Percentiles rank a stretch among this genome's conserved stretches.
Conservation (phyloP, 495 filamentous ascomycete species). For the Gamarada debralockiae region DNA sequence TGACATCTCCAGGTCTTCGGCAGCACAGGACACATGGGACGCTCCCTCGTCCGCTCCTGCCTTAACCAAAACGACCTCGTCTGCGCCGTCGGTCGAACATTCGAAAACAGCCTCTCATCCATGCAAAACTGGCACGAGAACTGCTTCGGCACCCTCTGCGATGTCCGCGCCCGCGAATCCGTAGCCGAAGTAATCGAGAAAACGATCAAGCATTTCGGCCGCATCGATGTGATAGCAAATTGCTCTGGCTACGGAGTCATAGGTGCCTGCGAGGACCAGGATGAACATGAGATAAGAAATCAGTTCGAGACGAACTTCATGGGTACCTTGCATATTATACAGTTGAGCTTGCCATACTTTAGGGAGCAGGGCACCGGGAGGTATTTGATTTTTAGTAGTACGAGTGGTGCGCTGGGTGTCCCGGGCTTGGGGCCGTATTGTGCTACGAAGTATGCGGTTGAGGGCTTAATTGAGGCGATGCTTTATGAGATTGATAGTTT, state of each 20-base stretch:
- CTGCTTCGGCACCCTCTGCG: constrained; percentile 79
- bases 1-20: constrained; percentile 68
- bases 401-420: constrained; percentile 82
- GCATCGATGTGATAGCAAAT: constrained; percentile 86
- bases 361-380: constrained; percentile 67
- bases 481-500: constrained; percentile 90
- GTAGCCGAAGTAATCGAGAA: constrained; percentile 66
- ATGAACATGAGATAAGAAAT: constrained; percentile 88
- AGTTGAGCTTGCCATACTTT: constrained; percentile 86
- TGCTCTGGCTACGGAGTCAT: constrained; percentile 92
- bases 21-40: constrained; percentile 92
- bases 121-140: constrained; percentile 66
- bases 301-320: constrained; percentile 98
- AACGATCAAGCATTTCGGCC: constrained; percentile 70
- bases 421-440: constrained; percentile 92
- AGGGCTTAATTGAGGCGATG: constrained; percentile 93
- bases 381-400: constrained; percentile 92
- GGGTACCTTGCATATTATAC: constrained; percentile 89
- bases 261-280: constrained; percentile 93
- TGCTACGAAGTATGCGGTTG: constrained; percentile 93
- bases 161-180: constrained; percentile 79
- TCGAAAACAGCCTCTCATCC: constrained; percentile 68
- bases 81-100: constrained; percentile 79
- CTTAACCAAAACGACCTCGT: constrained; percentile 85
- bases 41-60: constrained; percentile 77